These are phyloP conservation scores for Ustanciosporium gigantosporum DNA, from an alignment of 1,284 basidiomycete genomes.

Conservation along the genomic window DNA sequence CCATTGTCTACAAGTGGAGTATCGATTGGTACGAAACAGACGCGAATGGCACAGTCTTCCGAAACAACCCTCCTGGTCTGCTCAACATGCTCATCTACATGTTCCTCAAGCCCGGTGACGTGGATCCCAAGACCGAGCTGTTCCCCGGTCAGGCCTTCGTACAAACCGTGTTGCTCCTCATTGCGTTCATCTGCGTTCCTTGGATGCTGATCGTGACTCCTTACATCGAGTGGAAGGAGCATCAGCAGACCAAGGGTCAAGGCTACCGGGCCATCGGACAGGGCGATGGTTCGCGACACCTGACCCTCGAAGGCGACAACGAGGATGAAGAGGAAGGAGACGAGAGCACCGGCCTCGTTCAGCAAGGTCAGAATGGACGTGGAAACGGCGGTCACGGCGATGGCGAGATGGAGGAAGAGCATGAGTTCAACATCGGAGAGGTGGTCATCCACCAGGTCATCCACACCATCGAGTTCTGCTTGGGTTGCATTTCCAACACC, in stretches of 20 bases:
- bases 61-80: slow-evolving; percentile 76
- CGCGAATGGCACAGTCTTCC: slow-evolving; percentile 63
- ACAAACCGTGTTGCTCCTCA: slow-evolving; percentile 77
- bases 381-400: slow-evolving; percentile 80
- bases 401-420: slow-evolving; percentile 68
- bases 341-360: slow-evolving; percentile 61
- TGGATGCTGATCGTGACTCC: slow-evolving; percentile 93
- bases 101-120: slow-evolving; percentile 59
- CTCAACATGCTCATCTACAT: slow-evolving; percentile 64
- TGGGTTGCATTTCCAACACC: slow-evolving; percentile 98
- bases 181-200: slow-evolving; percentile 87
- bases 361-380: slow-evolving; percentile 65
- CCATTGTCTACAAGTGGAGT: slow-evolving; percentile 96
- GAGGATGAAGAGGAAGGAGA: slow-evolving; percentile 62
- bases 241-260: slow-evolving; percentile 78
- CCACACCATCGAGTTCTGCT: slow-evolving; percentile 77
- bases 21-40: slow-evolving; percentile 80
- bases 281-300: slow-evolving; percentile 34
- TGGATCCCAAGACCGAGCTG: slow-evolving; percentile 74
- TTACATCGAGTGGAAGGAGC: slow-evolving; percentile 90
- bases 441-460: slow-evolving; percentile 95
- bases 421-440: slow-evolving; percentile 80
- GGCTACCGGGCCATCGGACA: slow-evolving; percentile 72
- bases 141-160: slow-evolving; percentile 86
- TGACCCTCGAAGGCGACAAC: slow-evolving; percentile 32